Conservation (phyloP, 768 basidiomycete species). For the Hirschioporus abietinus region DNA sequence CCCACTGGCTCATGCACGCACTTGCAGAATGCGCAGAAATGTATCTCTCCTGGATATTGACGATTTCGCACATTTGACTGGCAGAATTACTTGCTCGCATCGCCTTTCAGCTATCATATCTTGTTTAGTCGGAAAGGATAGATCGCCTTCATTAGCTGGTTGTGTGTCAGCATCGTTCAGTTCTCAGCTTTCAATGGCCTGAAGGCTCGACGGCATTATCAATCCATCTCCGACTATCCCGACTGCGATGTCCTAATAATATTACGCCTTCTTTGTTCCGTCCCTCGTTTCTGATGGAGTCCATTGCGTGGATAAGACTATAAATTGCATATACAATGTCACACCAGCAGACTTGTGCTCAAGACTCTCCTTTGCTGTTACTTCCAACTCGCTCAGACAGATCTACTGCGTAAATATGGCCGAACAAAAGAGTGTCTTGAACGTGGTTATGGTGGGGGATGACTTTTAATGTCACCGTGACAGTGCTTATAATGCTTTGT, state of each 20-base stretch:
- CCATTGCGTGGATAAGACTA: neutral
- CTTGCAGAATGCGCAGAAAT: no score
- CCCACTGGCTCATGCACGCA: no score
- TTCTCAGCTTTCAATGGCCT: neutral
- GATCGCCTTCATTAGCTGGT: no score
- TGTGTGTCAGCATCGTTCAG: no score
- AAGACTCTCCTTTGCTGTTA: no score
- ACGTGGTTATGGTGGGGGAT: conserved; percentile 43
- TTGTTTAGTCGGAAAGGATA: no score
- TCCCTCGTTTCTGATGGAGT: neutral
- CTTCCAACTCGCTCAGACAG: neutral
- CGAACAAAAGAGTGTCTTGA: conserved; percentile 37
- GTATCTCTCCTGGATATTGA: no score
- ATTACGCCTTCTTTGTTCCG: neutral
- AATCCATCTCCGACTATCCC: neutral
- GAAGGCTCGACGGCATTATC: neutral
- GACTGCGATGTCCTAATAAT: neutral
- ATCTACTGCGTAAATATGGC: neutral
- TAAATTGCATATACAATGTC: neutral
- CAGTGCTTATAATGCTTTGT: conserved; percentile 1
- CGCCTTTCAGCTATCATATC: no score
- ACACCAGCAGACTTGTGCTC: neutral
- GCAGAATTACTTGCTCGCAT: no score
- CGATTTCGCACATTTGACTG: no score
- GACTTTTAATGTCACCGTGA: neutral